Evolutionary conservation across 495 filamentous ascomycete species (phyloP), one percentile per base, ranked within the genome.

Genomic region (Hypoxylon subgilvum): DNA sequence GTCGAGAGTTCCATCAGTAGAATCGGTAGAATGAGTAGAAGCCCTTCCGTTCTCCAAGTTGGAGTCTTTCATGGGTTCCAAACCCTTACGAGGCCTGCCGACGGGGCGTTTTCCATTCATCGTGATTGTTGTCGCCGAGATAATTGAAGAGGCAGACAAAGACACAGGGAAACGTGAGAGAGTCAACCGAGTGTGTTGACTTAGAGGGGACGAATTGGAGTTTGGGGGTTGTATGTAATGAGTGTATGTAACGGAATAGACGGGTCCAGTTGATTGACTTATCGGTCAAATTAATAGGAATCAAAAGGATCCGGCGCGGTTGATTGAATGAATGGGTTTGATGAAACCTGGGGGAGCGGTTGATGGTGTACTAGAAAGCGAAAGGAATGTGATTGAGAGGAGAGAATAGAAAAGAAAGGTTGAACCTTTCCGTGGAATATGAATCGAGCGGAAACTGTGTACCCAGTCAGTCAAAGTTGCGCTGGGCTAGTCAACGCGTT

Each of bases 401-500:
- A 23, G 34, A 30, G 2, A 35, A 27, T 9, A 25, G 23, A 17
- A 47, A 36, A 48, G 45, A 50, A 14, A 42, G 30, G 32, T 46
- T 47, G 12, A 19, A 44, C 49, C 17, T 6, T 19, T 45, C 44
- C 27, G 36, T 47, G 45, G 47, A 47, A 62, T 56, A 51, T 46
- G 38, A 23, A 52, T 27, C 36, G 30, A 44, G 23, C n/a, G 31
- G 9, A 34, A 12, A 13, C 7, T 34, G 5, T 27, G 6, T 31
- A 50, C 51, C 21, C 42, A 57, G 52, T 44, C 7, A 47, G 30
- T 3, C 23, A 50, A 27, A 60, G 34, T 48, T 51, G 46, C 54
- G 41, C 46, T 32, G 28, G 44, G 41, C 40, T 63, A 47, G 59
- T 48, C 52, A 63, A 63, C 52, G 59, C 59, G 59, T 56, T 52